Evolutionary conservation across 192 early-diverging fungal species (phyloP).

Genomic region (Coemansia sp.): DNA sequence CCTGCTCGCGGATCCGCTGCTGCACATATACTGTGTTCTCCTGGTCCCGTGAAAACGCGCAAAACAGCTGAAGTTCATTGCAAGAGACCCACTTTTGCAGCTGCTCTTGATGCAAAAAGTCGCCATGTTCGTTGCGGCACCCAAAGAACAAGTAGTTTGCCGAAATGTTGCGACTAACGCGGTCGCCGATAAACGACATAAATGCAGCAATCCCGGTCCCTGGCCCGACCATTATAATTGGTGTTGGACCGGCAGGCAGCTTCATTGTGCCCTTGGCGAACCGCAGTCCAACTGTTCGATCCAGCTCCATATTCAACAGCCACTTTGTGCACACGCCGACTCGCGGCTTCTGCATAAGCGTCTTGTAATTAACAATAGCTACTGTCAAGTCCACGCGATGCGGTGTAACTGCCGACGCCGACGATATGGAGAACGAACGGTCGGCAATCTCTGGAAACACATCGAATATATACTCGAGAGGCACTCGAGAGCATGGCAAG

Average conservation of each 20-base stretch:
- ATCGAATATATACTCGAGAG: constrained; percentile 80
- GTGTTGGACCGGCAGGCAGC: constrained; percentile 59
- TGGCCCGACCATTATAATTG: constrained; percentile 79
- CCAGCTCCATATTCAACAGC: constrained; percentile 50
- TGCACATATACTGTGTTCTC: constrained; percentile 28
- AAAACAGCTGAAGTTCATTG: constrained; percentile 60
- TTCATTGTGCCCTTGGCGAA: constrained; percentile 68
- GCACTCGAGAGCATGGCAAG: constrained; percentile 72
- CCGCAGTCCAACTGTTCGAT: constrained; percentile 42
- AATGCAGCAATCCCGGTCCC: constrained; percentile 94
- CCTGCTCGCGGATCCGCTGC: constrained; percentile 34
- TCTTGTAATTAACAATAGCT: constrained; percentile 85
- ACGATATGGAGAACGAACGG: constrained; percentile 85
- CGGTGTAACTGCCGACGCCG: constrained; percentile 44
- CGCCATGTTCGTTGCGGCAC: constrained; percentile 66
- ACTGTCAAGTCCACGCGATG: constrained; percentile 71
- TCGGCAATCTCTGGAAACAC: constrained; percentile 78
- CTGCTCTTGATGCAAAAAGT: constrained; percentile 74
- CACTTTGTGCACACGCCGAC: constrained; percentile 83
- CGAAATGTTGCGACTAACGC: constrained; percentile 40
- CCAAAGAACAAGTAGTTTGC: constrained; percentile 84
- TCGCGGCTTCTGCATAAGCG: constrained; percentile 69
- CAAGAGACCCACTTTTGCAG: constrained; percentile 57
- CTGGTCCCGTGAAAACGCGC: constrained; percentile 90
- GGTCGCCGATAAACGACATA: constrained; percentile 69